Percentiles rank a stretch among this genome's conserved stretches.
These are phyloP conservation scores for Zygoascus flipseniorum DNA, from an alignment of 805 yeast species.

Conservation along the genomic window DNA sequence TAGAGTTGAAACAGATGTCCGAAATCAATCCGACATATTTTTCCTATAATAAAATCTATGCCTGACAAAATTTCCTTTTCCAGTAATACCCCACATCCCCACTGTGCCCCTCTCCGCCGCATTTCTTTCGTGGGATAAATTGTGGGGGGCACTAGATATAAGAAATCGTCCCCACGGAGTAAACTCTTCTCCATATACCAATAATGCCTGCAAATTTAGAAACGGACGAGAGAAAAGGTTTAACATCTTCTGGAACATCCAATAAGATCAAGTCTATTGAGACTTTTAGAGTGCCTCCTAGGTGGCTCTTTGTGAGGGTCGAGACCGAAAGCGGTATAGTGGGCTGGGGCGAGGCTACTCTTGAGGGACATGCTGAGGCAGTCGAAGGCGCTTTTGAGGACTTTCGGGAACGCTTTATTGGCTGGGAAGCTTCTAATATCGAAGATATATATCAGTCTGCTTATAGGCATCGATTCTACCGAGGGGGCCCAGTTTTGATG, in stretches of 20 bases:
- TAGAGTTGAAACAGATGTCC: too few species aligned
- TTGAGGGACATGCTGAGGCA: constrained; percentile 28
- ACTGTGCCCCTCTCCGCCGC: too few species aligned
- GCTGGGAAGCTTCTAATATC: constrained; percentile 25
- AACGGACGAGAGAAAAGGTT: neutral
- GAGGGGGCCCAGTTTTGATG: constrained; percentile 28
- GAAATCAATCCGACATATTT: too few species aligned
- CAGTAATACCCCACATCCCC: too few species aligned
- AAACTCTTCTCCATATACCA: too few species aligned
- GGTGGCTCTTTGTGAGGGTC: constrained; percentile 26
- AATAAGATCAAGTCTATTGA: constrained; percentile 19
- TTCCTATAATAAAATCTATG: too few species aligned
- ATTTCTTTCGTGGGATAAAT: too few species aligned
- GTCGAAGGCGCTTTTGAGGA: constrained; percentile 27
- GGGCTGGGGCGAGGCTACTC: constrained; percentile 28
- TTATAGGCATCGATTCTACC: constrained; percentile 26
- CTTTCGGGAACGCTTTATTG: constrained; percentile 24
- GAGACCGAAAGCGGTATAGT: constrained; percentile 21
- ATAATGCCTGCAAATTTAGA: neutral
- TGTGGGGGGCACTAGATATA: too few species aligned
- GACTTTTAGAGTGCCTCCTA: constrained; percentile 25
- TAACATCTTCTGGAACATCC: neutral
- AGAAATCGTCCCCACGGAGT: too few species aligned
- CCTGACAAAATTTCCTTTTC: too few species aligned
- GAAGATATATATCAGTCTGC: constrained; percentile 24